Base-by-base conservation (phyloP, 257 asterid species). In the Salvia hispanica region DNA sequence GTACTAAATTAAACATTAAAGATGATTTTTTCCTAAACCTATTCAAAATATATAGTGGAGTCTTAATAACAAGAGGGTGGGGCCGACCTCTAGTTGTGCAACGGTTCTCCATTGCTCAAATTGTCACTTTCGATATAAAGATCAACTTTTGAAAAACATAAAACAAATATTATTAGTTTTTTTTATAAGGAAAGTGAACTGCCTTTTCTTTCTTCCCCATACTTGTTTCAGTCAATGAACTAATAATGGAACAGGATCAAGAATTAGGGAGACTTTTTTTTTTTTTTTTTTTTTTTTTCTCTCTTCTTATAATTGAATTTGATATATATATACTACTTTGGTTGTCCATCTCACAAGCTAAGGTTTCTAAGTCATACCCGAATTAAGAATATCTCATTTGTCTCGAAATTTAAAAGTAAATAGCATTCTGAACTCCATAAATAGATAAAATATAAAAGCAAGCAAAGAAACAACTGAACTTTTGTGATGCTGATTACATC, bases 21-120 rank as follows among this genome's bases (percentile, higher is more conserved):
- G 6, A 62, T 12, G 69, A 33, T 39, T 10, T 61, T 39, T 44
- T 65, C 60, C 64, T 33, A 6, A 28, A n/a, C 21, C 62, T 61
- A 46, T 47, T 40, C 12, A 51, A 74, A 44, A 18, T 18, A 18
- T 18, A 18, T 18, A n/a, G n/a, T n/a, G n/a, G n/a, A n/a, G n/a
- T n/a, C n/a, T n/a, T n/a, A n/a, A n/a, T n/a, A n/a, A n/a, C n/a
- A 74, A 69, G 58, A 39, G 39, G 53, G 70, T 67, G 59, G 84
- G 83, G 40, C 86, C 76, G 50, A 63, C 15, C 61, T 64, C 55
- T 46, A 7, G 14, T 56, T 64, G 73, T 53, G 74, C 75, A 64
- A 79, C 84, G 80, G 73, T 70, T 25, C 63, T 68, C 43, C 69
- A 64, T 72, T 72, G 69, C 76, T 64, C 64, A 14, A 25, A 18